Evolutionary conservation across 345 rosid species (phyloP).

Genomic region (Acer yangbiense): DNA sequence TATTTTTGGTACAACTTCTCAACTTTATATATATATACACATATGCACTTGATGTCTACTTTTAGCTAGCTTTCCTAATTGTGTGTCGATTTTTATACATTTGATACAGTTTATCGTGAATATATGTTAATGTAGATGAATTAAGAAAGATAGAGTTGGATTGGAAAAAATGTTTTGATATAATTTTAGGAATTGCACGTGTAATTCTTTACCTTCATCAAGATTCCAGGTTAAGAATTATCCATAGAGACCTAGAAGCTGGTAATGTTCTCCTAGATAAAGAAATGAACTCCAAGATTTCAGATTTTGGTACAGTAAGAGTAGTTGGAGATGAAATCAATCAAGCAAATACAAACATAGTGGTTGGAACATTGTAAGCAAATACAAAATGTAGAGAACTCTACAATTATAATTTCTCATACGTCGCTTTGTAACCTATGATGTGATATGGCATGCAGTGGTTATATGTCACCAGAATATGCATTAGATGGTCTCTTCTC

Average conservation of each 20-base stretch:
- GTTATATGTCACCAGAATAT: background rate
- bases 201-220: conserved; percentile 24
- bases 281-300: conserved; percentile 25
- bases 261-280: conserved; percentile 20
- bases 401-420: no score
- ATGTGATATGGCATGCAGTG: background rate
- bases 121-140: background rate
- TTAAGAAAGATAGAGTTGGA: background rate
- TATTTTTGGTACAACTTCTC: no score
- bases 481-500: background rate
- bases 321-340: conserved; percentile 12
- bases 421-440: no score
- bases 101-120: background rate
- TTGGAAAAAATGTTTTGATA: conserved; percentile 14
- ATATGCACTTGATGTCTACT: no score
- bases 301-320: conserved; percentile 20
- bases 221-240: conserved; percentile 23
- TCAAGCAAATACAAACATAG: background rate
- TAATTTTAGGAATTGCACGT: conserved; percentile 17
- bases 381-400: background rate
- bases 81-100: background rate
- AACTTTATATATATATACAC: no score
- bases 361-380: conserved; percentile 25
- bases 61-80: background rate
- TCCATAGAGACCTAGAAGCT: conserved; percentile 25